Evolutionary conservation across 768 basidiomycete genomes (phyloP).

Genomic region (Fomitopsis serialis): DNA sequence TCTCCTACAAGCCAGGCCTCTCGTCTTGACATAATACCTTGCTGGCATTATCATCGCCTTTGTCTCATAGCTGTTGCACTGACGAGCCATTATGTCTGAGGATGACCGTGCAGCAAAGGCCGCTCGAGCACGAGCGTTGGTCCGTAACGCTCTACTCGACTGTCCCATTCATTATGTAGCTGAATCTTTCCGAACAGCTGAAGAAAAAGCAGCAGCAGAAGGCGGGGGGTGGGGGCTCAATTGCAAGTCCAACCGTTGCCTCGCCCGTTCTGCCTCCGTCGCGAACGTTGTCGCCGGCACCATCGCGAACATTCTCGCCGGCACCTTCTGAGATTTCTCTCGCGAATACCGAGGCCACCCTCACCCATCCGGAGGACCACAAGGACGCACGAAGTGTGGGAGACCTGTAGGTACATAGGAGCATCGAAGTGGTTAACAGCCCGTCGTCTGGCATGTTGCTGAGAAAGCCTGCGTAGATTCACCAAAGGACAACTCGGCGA

Average conservation of each 20-base stretch:
- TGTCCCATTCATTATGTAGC: background rate
- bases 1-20: too few species aligned
- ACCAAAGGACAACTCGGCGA: constrained; percentile 25
- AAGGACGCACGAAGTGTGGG: constrained; percentile 38
- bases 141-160: constrained; percentile 28
- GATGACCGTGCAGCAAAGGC: constrained; percentile 78
- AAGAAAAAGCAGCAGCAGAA: constrained; percentile 81
- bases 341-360: constrained; percentile 6
- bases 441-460: background rate
- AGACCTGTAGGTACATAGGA: constrained; percentile 56
- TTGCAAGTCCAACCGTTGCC: constrained; percentile 31
- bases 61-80: too few species aligned
- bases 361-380: constrained; percentile 23
- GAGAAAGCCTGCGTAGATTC: constrained; percentile 30
- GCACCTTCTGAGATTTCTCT: constrained; percentile 15
- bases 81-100: constrained; percentile 36
- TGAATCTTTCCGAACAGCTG: constrained; percentile 38
- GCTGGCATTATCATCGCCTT: too few species aligned
- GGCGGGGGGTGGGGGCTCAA: constrained; percentile 29
- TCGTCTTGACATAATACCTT: too few species aligned
- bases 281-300: constrained; percentile 26
- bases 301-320: constrained; percentile 26
- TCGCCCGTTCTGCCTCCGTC: constrained; percentile 44
- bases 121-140: constrained; percentile 81
- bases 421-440: background rate